Percentiles rank a stretch among this genome's conserved stretches.
Conservation (phyloP, 805 yeast species). For the Kodamaea kakaduensis region DNA sequence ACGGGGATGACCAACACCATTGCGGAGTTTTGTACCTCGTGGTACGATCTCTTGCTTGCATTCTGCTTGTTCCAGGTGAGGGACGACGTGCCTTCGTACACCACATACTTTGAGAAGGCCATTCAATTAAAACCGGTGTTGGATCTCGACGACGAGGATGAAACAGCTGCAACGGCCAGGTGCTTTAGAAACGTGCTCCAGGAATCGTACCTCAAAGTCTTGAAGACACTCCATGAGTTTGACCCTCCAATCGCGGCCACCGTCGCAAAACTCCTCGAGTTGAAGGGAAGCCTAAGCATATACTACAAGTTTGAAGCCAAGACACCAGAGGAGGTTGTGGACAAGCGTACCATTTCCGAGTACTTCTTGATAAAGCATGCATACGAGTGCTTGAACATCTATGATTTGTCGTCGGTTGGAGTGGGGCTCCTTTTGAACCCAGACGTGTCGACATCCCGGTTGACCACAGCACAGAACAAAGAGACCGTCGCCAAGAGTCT, state of each 20-base stretch:
- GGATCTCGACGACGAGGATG: conserved; percentile 21
- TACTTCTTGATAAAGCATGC: conserved; percentile 54
- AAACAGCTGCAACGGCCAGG: conserved; percentile 26
- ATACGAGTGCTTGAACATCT: conserved; percentile 48
- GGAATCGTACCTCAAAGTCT: conserved; percentile 52
- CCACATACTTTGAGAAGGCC: conserved; percentile 33
- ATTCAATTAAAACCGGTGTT: conserved; percentile 28
- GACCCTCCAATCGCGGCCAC: conserved; percentile 64
- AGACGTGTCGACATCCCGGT: conserved; percentile 42
- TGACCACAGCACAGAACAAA: conserved; percentile 29
- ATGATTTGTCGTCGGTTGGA: conserved; percentile 60
- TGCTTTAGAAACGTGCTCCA: conserved; percentile 53
- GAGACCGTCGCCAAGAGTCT: conserved; percentile 51
- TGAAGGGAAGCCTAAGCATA: conserved; percentile 51
- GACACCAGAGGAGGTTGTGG: conserved; percentile 11
- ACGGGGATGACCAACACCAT: conserved; percentile 52
- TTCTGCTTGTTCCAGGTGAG: conserved; percentile 55
- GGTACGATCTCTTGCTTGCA: conserved; percentile 66
- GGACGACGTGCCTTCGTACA: conserved; percentile 37
- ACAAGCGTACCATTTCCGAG: conserved; percentile 45
- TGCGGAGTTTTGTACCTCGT: conserved; percentile 46
- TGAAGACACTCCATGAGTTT: conserved; percentile 55
- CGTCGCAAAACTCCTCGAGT: conserved; percentile 57
- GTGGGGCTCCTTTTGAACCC: conserved; percentile 52
- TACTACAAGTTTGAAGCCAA: conserved; percentile 25